Evolutionary conservation across 352 stramenopile species (phyloP), one percentile per base, ranked within the genome.

Genomic region (Phytophthora macrochlamydospora): DNA sequence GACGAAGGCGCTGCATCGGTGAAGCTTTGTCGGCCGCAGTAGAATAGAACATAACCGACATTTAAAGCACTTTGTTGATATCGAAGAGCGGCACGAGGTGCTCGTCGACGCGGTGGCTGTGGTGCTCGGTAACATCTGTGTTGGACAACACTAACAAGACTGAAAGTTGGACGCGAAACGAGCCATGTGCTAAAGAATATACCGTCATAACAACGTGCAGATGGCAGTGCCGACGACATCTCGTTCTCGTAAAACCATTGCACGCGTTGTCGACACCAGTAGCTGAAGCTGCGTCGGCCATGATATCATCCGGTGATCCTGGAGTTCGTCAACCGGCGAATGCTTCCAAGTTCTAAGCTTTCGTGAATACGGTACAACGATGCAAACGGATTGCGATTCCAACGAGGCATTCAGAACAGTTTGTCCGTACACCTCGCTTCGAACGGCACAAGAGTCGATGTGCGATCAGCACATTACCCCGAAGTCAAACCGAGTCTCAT

Each of bases 381-480:
- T 24, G 18, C 18, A 24, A 24, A 24, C 18, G 18, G 18, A 24
- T 24, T 24, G 18, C 18, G 18, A 24, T 24, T 24, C 18, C 18
- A 24, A 24, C 18, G 18, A 24, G 18, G 18, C 18, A 24, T 24
- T 24, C 18, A 24, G 18, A 24, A 24, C 18, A 24, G 18, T 24
- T 24, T 24, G 18, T 24, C 18, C 18, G 18, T 24, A 24, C 43
- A 49, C 13, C 18, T 49, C 8, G 13, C 29, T 29, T 29, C 43
- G 43, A 49, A n/a, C 14, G 43, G 18, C 43, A 49, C 43, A n/a
- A 29, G 6, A 29, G 3, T 49, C 43, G 43, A 49, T 49, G 43
- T 52, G 40, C 29, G 54, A 69, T 35, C 65, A 73, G 59, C 49
- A 64, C 30, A 11, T 37, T 50, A 11, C 24, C 24, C 30, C 43